phyloP scores from a whole-genome alignment of 2,329 filamentous ascomycete species.

The Bipolaris cookei region DNA sequence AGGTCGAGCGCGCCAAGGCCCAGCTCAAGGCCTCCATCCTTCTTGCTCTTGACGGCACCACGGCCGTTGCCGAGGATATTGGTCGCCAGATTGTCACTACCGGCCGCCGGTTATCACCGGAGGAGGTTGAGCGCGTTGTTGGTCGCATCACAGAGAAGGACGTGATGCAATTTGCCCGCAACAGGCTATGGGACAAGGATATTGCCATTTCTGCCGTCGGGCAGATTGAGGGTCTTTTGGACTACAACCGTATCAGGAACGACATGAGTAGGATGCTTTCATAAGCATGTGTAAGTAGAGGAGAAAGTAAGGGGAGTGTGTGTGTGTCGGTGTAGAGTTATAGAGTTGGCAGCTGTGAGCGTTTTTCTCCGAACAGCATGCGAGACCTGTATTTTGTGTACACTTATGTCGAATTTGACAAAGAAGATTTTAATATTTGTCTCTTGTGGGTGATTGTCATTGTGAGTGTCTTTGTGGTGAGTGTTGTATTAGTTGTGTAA shows the following conservation, averaged over 20 bases:
- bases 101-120: conserved; percentile 85
- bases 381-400: conserved; percentile 44
- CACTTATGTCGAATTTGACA: conserved; percentile 40
- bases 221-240: conserved; percentile 80
- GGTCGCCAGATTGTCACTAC: conserved; percentile 98
- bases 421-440: conserved; percentile 32
- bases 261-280: conserved; percentile 82
- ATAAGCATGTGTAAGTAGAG: conserved; percentile 19
- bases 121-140: conserved; percentile 93
- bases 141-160: conserved; percentile 91
- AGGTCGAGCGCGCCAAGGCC: conserved; percentile 97
- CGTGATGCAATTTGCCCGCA: conserved; percentile 94
- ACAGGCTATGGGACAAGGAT: conserved; percentile 97
- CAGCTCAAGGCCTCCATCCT: conserved; percentile 99
- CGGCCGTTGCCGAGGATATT: conserved; percentile 96
- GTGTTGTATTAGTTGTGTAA: background rate
- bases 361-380: conserved; percentile 14
- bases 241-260: conserved; percentile 79
- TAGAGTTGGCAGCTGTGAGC: conserved; percentile 21
- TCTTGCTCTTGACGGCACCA: conserved; percentile 95
- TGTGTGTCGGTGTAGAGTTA: conserved; percentile 16
- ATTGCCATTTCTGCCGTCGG: conserved; percentile 92
- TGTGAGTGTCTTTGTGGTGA: background rate
- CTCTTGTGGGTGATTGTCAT: background rate
- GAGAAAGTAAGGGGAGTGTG: background rate